Evolutionary conservation across 192 early-diverging fungal genomes (phyloP).

Genomic region (Coemansia sp.): DNA sequence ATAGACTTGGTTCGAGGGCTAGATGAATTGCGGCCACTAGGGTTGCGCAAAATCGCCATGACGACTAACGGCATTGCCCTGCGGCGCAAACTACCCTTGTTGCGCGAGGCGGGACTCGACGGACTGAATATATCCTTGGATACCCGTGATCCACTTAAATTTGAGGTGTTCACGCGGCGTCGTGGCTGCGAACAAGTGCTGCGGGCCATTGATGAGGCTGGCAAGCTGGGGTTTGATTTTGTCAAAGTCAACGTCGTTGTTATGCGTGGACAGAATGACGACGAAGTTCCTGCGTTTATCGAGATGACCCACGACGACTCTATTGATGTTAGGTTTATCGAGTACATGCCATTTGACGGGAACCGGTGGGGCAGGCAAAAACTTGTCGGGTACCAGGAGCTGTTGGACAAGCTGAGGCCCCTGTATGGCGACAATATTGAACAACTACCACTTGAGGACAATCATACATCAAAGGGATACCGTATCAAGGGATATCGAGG

Average conservation of each 20-base stretch:
- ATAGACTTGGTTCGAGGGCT: conserved; percentile 83
- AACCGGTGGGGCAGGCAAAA: conserved; percentile 88
- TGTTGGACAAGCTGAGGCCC: conserved; percentile 63
- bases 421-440: conserved; percentile 63
- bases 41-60: conserved; percentile 83
- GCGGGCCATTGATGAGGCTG: conserved; percentile 72
- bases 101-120: conserved; percentile 79
- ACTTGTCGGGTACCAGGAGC: conserved; percentile 81
- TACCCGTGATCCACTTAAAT: conserved; percentile 84
- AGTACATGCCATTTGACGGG: conserved; percentile 99
- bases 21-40: conserved; percentile 69
- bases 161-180: conserved; percentile 88
- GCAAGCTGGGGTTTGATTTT: conserved; percentile 63
- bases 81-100: conserved; percentile 74
- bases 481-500: conserved; percentile 77
- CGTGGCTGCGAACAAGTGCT: conserved; percentile 81
- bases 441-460: conserved; percentile 69
- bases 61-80: conserved; percentile 95
- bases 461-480: conserved; percentile 82
- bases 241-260: conserved; percentile 97
- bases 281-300: conserved; percentile 83
- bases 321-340: conserved; percentile 90
- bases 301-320: conserved; percentile 76
- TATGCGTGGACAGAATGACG: conserved; percentile 83
- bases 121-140: conserved; percentile 91